Base-by-base conservation (phyloP, 495 filamentous ascomycete species). In the Penicillium atrosanguineum region DNA sequence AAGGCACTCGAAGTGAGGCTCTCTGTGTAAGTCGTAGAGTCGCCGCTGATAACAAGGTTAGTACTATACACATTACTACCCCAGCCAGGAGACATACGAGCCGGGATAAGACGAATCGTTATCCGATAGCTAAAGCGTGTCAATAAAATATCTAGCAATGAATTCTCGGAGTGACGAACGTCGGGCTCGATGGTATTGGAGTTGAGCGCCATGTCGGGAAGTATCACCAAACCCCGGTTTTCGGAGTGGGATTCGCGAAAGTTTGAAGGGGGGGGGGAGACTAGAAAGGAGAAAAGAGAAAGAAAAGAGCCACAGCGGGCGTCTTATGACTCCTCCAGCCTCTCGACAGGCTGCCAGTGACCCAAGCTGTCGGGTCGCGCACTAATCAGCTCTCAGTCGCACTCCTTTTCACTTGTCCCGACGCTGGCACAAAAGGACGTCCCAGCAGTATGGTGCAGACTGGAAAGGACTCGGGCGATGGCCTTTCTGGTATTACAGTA, bases 1-100 rank as follows among this genome's bases (percentile, higher is more conserved):
- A 72, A 57, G 1, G 73, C 64, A 48, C 68, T 74, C 4, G 73
- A 76, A 1, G 72, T 71, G 48, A 73, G 57, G 41, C 70, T 73
- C 16, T 59, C 63, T 15, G 70, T 71, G 50, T 67, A 70, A 53
- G 63, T 71, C 39, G 60, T 62, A 23, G 68, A 57, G 42, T 59
- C 60, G 36, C 65, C 53, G 3, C 60, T 69, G 46, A 29, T 46
- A 25, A 50, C 4, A 36, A 8, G 29, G 41, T 63, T 46, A 58
- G 54, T 29, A 46, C 7, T 19, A 19, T 31, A 23, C 20, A 37
- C 23, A 18, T 11, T 4, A 28, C 25, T 18, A 31, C 41, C 28
- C 8, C 6, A 21, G 40, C 34, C 42, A 45, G 12, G 7, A 6
- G n/a, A 65, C 70, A 59, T 58, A 73, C 70, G 70, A 69, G 38